Conservation (phyloP, 106 monocot genomes). For the Allium fistulosum region DNA sequence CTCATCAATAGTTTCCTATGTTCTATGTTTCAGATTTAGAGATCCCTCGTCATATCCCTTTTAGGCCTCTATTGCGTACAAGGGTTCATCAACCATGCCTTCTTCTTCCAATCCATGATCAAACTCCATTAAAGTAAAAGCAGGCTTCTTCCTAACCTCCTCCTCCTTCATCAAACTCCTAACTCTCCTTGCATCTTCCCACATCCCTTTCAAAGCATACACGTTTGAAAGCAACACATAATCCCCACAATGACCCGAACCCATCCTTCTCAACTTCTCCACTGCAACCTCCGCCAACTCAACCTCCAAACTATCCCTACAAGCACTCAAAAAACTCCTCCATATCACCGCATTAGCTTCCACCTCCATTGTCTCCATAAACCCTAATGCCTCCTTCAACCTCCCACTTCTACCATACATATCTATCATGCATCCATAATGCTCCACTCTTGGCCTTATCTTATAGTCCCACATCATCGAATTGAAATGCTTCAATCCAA, state of each 20-base stretch:
- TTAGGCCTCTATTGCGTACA: too few relatives aligned
- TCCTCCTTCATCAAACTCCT: slow-evolving; percentile 26
- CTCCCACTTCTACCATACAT: slow-evolving; percentile 25
- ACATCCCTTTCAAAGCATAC: slow-evolving; percentile 25
- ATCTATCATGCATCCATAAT: slow-evolving; percentile 34
- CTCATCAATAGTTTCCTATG: too few relatives aligned
- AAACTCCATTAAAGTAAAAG: slow-evolving; percentile 15
- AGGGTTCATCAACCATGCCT: neutral
- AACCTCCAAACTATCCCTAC: slow-evolving; percentile 22
- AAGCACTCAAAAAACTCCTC: slow-evolving; percentile 29
- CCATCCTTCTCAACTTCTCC: slow-evolving; percentile 15
- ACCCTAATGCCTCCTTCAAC: slow-evolving; percentile 18
- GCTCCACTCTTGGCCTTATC: slow-evolving; percentile 20
- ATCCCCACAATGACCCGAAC: slow-evolving; percentile 29
- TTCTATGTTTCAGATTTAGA: too few relatives aligned
- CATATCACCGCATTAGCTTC: slow-evolving; percentile 18
- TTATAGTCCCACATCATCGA: slow-evolving; percentile 16
- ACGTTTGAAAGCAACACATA: slow-evolving; percentile 31
- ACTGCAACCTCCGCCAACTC: slow-evolving; percentile 26
- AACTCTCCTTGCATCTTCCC: slow-evolving; percentile 32
- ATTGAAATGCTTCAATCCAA: slow-evolving; percentile 25
- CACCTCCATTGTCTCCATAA: slow-evolving; percentile 17
- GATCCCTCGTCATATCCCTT: too few relatives aligned
- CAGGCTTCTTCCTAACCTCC: slow-evolving; percentile 21
- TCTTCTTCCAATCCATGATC: slow-evolving; percentile 1